Evolutionary conservation across 2,329 filamentous ascomycete species (phyloP), one percentile per base, ranked within the genome.

Genomic region (Penicillium sclerotiorum): DNA sequence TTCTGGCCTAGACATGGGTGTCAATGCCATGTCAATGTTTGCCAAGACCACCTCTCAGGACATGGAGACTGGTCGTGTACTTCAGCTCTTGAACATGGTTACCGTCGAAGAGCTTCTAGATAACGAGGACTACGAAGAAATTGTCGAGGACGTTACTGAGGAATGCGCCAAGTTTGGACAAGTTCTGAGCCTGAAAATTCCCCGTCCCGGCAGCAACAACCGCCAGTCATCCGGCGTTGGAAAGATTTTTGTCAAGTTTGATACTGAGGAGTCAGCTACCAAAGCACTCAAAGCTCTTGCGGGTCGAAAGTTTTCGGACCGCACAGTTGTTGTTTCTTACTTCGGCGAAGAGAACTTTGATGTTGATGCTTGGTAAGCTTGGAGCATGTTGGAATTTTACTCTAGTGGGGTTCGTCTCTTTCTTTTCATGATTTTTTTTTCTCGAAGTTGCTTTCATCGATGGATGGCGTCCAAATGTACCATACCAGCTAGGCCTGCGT

Each of bases 291-390:
- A 87, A 63, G 87, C 90, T n/a, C 78, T 99, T 61, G 94, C 95
- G 23, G 94, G 94, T 39, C 83, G 95, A 58, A 96, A 97, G 70
- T 99, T 99, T 69, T 89, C 92, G 1, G 90, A 97, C 74, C 84
- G 95, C 62, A 99, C 94, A 3, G 95, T 99, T 22, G 91, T 99
- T 11, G 91, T 90, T 2, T 97, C 94, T 4, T 96, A 94, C 74
- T 99, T 96, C 71, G 89, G 91, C 18, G 95, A 92, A 85, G 93
- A 97, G 74, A 96, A 95, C 68, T 97, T 96, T 63, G 93, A 97
- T 65, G 57, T 59, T 17, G 59, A 62, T 38, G 59, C 59, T 18
- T 62, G 59, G 59, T 62, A 49, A 55, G 47, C 11, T 37, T 1
- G 41, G 6, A 38, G 30, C 21, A n/a, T n/a, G n/a, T n/a, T n/a